Evolutionary conservation across 441 rosid genomes (phyloP).

Genomic region (Kokia cookei): DNA sequence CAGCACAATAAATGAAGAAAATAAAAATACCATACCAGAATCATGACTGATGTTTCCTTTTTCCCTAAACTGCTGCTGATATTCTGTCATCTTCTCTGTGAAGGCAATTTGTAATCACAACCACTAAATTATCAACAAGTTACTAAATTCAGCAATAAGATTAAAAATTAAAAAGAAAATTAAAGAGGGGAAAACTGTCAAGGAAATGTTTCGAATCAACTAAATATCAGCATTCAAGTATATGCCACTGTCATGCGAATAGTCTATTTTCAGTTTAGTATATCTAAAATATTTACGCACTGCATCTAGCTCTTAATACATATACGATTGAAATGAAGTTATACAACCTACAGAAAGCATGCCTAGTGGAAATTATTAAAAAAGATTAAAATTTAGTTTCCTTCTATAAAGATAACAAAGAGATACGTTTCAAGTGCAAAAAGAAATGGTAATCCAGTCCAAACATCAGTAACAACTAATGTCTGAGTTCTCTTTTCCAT

Average conservation of each 20-base stretch:
- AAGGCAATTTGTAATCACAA: conserved; percentile 17
- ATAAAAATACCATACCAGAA: conserved; percentile 30
- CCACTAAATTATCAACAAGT: conserved; percentile 3
- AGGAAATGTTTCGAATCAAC: background rate
- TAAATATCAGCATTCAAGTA: background rate
- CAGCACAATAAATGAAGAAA: background rate
- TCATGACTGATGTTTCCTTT: conserved; percentile 35
- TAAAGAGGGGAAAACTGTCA: background rate
- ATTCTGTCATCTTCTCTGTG: conserved; percentile 58
- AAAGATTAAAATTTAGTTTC: background rate
- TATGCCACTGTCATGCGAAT: background rate
- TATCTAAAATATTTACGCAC: background rate
- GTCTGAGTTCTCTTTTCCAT: background rate
- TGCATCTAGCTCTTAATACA: background rate
- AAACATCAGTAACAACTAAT: background rate
- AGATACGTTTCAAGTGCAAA: background rate
- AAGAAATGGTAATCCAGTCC: background rate
- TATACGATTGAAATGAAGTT: background rate
- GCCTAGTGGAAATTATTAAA: background rate
- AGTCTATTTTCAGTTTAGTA: background rate
- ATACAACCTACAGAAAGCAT: background rate
- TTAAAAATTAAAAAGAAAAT: background rate
- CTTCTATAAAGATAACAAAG: background rate
- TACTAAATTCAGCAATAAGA: background rate
- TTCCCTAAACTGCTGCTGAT: conserved; percentile 37